Evolutionary conservation across 441 rosid species (phyloP), one percentile per base, ranked within the genome.

Genomic region (Biscutella laevigata): DNA sequence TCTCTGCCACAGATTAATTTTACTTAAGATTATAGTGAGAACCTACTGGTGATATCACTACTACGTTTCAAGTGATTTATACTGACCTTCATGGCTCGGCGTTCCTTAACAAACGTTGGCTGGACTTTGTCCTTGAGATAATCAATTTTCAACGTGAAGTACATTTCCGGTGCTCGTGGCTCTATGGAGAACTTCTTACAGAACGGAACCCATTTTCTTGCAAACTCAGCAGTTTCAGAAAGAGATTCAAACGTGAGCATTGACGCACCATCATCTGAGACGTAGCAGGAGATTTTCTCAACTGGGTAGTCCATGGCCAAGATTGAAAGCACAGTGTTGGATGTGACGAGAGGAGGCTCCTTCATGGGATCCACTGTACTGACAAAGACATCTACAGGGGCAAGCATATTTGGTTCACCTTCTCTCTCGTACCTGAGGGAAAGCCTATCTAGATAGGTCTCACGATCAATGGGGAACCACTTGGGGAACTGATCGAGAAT

Each of bases 331-430:
- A 85, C 61, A 1, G 96, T 91, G 68, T 91, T 91, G 8, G 88
- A 83, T 30, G 96, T 88, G 11, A 83, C 96, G 7, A 91, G 82
- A 11, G 98, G 95, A 22, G 96, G 98, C 74, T 88, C 98, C 83
- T 91, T 91, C 98, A 78, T 69, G 0, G 98, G 94, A 73, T 91
- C 98, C 67, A 91, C 94, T 1, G 96, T 90, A 78, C 95, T 87
- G 51, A 88, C 98, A 59, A 87, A 87, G 59, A 91, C 66, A 70
- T 91, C 98, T 1, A 73, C 94, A 1, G 90, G 81, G 9, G 83
- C 75, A 38, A 88, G 90, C 94, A 78, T 25, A 22, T 79, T 79
- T 5, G 95, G 90, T 67, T 91, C 94, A 22, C 95, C 95, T 77
- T 88, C 98, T 48, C 69, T 55, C 73, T 91, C 96, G 26, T 76